phyloP scores from a whole-genome alignment of 2,329 filamentous ascomycete genomes.

The Cladosporium sp. region DNA sequence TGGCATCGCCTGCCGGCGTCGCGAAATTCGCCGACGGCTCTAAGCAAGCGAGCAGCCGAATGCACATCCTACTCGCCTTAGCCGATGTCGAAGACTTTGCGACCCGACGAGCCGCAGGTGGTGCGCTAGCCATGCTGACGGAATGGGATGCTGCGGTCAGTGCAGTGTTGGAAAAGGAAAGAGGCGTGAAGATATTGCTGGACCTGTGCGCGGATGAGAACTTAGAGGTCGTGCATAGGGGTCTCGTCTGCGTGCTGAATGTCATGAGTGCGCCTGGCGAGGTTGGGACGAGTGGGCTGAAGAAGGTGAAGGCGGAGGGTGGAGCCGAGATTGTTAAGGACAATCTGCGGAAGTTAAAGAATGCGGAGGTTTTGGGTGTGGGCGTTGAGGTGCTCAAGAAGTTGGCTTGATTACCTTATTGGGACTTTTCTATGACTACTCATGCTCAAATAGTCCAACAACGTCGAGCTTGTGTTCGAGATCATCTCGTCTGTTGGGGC shows the following conservation, averaged over 20 bases:
- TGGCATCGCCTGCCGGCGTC: conserved; percentile 62
- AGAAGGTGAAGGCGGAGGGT: conserved; percentile 55
- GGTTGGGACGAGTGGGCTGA: conserved; percentile 56
- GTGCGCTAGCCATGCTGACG: conserved; percentile 79
- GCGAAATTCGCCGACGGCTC: conserved; percentile 64
- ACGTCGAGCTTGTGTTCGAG: no score
- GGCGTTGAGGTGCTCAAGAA: conserved; percentile 69
- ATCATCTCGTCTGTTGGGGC: no score
- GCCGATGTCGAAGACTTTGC: conserved; percentile 77
- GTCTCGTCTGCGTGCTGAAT: conserved; percentile 61
- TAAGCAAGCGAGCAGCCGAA: conserved; percentile 62
- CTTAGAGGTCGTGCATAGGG: conserved; percentile 62
- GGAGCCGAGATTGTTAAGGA: conserved; percentile 66
- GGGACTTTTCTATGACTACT: background rate
- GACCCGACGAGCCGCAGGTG: conserved; percentile 78
- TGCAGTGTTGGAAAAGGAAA: conserved; percentile 63
- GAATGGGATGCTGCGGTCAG: conserved; percentile 70
- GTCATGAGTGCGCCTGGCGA: conserved; percentile 64
- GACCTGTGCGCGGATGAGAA: conserved; percentile 68
- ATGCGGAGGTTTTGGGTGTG: conserved; percentile 64
- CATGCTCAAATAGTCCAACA: no score
- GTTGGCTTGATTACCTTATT: conserved; percentile 35
- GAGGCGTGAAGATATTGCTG: conserved; percentile 74
- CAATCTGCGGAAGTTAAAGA: conserved; percentile 63
- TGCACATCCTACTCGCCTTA: conserved; percentile 82